Evolutionary conservation across 2,329 filamentous ascomycete genomes (phyloP).

Genomic region (Dothidotthia symphoricarpi): DNA sequence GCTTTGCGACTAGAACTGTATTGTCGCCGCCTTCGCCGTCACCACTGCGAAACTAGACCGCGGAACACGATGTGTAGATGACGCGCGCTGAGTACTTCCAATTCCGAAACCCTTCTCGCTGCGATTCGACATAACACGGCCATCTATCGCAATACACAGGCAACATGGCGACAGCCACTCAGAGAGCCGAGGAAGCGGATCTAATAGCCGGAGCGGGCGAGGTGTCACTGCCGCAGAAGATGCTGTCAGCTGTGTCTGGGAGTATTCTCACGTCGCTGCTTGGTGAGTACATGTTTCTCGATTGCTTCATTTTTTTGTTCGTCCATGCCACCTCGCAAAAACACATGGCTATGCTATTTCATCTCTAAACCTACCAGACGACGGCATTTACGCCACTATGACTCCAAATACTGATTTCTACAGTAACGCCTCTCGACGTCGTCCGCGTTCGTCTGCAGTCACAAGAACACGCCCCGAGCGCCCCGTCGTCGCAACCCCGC

Average conservation of each 20-base stretch:
- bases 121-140: constrained; percentile 33
- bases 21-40: constrained; percentile 17
- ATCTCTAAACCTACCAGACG: background rate
- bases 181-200: constrained; percentile 44
- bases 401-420: constrained; percentile 10
- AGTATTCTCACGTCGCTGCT: constrained; percentile 87
- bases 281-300: constrained; percentile 55
- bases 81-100: constrained; percentile 27
- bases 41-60: constrained; percentile 9
- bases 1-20: too few species aligned
- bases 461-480: constrained; percentile 58
- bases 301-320: background rate
- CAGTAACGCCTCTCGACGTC: constrained; percentile 93
- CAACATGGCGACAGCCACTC: constrained; percentile 32
- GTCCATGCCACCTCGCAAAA: background rate
- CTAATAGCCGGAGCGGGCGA: constrained; percentile 53
- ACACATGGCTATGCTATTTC: too few species aligned
- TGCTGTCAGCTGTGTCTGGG: constrained; percentile 89
- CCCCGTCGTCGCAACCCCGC: constrained; percentile 54
- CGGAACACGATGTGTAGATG: constrained; percentile 16
- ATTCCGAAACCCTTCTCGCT: constrained; percentile 24
- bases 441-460: constrained; percentile 93
- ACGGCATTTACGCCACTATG: background rate
- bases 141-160: constrained; percentile 3
- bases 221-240: constrained; percentile 83